Conservation (phyloP, 2,329 filamentous ascomycete genomes). For the Fonsecaea erecta region DNA sequence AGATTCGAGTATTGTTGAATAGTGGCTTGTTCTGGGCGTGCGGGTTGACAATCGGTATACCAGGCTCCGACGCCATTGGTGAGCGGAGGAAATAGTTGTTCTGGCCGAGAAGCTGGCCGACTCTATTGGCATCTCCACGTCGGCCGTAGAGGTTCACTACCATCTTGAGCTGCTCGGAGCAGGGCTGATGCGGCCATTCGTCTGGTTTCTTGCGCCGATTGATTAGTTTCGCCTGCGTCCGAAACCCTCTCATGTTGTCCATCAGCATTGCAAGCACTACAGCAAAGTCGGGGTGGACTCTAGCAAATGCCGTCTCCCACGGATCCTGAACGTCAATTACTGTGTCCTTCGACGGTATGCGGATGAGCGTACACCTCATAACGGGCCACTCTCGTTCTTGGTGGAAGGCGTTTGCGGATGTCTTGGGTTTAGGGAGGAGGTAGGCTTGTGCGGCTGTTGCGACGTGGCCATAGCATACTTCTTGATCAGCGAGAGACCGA, state of each 20-base stretch:
- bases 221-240: slow-evolving; percentile 73
- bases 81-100: slow-evolving; percentile 69
- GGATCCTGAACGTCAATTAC: slow-evolving; percentile 76
- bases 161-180: slow-evolving; percentile 66
- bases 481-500: slow-evolving; percentile 30
- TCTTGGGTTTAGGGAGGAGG: slow-evolving; percentile 35
- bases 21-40: slow-evolving; percentile 60
- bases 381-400: slow-evolving; percentile 35
- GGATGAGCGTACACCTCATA: slow-evolving; percentile 34
- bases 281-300: slow-evolving; percentile 71
- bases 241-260: slow-evolving; percentile 69
- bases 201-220: slow-evolving; percentile 64
- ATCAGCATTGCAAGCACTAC: slow-evolving; percentile 72
- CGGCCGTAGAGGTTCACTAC: slow-evolving; percentile 82
- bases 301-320: slow-evolving; percentile 72
- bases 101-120: slow-evolving; percentile 71
- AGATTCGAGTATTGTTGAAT: slow-evolving; percentile 43
- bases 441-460: slow-evolving; percentile 32
- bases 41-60: slow-evolving; percentile 76
- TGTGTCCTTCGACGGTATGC: slow-evolving; percentile 43
- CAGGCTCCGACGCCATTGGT: slow-evolving; percentile 68
- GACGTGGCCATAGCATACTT: slow-evolving; percentile 38
- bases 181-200: slow-evolving; percentile 68
- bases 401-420: slow-evolving; percentile 19
- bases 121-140: slow-evolving; percentile 63